Evolutionary conservation across 148 eudicot species (phyloP).

Genomic region (Camellia lanceoleosa): DNA sequence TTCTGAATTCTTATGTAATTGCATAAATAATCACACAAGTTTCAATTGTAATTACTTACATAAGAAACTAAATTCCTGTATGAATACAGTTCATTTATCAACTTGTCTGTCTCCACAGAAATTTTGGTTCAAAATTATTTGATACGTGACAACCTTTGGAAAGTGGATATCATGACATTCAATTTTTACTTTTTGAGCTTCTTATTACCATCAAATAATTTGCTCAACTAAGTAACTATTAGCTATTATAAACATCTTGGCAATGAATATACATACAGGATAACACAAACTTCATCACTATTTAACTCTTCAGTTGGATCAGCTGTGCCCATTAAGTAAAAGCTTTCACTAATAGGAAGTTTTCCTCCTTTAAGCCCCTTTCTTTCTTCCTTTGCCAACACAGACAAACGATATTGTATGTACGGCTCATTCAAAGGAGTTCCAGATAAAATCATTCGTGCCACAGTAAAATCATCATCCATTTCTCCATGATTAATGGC

Average conservation of each 20-base stretch:
- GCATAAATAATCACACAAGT: background rate
- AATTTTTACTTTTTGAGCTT: background rate
- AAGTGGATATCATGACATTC: background rate
- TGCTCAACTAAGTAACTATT: background rate
- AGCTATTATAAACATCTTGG: background rate
- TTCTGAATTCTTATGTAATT: background rate
- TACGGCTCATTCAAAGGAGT: conserved; percentile 79
- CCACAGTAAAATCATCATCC: conserved; percentile 38
- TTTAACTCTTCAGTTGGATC: conserved; percentile 72
- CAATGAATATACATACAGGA: conserved; percentile 51
- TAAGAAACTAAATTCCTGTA: background rate
- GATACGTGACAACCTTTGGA: background rate
- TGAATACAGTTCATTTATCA: background rate
- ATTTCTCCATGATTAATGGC: conserved; percentile 47
- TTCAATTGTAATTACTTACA: background rate
- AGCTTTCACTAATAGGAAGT: conserved; percentile 61
- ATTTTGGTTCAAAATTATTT: background rate
- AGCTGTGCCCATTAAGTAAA: conserved; percentile 80
- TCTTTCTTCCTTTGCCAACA: conserved; percentile 41
- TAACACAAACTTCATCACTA: conserved; percentile 72
- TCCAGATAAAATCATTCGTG: conserved; percentile 65
- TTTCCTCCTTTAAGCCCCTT: conserved; percentile 57
- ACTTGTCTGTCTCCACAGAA: background rate
- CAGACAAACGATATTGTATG: conserved; percentile 45
- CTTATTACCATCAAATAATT: background rate